Conservation (phyloP, 345 rosid genomes). For the Brassica carinata region DNA sequence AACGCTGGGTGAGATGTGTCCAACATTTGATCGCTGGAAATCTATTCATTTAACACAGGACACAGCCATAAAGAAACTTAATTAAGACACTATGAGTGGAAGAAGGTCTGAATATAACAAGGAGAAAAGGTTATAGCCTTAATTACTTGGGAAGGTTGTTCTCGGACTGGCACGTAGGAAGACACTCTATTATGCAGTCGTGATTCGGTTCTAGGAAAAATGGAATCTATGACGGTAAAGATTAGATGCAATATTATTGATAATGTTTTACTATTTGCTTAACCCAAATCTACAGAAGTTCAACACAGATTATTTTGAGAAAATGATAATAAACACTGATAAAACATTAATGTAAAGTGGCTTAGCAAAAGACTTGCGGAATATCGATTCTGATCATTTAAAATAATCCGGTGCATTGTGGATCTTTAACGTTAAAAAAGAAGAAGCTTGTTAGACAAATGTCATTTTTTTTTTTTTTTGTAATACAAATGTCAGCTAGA, state of each 20-base stretch:
- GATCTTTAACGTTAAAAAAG: constrained; percentile 49
- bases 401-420: constrained; percentile 79
- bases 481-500: not conserved
- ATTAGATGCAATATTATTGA: not conserved
- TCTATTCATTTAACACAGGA: not conserved
- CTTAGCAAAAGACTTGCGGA: constrained; percentile 46
- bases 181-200: too few species aligned
- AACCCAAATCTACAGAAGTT: not conserved
- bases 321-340: not conserved
- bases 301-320: not conserved
- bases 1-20: too few species aligned
- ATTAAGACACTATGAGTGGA: not conserved
- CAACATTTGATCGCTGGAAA: too few species aligned
- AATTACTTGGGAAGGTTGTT: too few species aligned
- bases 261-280: not conserved
- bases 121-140: not conserved
- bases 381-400: constrained; percentile 67
- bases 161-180: too few species aligned
- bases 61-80: not conserved
- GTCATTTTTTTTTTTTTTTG: too few species aligned
- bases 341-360: not conserved
- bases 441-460: not conserved
- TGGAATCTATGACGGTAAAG: too few species aligned
- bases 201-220: too few species aligned
- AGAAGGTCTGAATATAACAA: not conserved